Evolutionary conservation across 352 stramenopile genomes (phyloP).

Genomic region (Aphanomyces cochlioides): DNA sequence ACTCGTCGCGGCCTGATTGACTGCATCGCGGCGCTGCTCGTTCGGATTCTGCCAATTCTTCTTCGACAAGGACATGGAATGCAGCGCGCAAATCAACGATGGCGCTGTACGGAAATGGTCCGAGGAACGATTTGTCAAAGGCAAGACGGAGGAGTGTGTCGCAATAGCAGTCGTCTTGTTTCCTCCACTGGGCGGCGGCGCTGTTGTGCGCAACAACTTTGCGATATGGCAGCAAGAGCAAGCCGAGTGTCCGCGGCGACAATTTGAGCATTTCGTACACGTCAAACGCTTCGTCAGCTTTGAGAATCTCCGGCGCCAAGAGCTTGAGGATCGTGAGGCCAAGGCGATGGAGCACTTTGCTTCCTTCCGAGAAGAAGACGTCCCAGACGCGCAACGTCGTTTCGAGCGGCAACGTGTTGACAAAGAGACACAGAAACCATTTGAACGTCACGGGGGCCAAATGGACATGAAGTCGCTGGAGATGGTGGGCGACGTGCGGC

Average conservation of each 20-base stretch:
- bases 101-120: conserved; percentile 65
- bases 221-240: conserved; percentile 63
- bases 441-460: conserved; percentile 89
- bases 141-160: conserved; percentile 72
- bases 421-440: conserved; percentile 91
- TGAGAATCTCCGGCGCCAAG: conserved; percentile 59
- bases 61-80: conserved; percentile 57
- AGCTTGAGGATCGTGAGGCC: conserved; percentile 84
- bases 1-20: conserved; percentile 50
- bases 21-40: conserved; percentile 27
- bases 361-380: conserved; percentile 86
- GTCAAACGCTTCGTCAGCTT: conserved; percentile 67
- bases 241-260: conserved; percentile 52
- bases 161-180: conserved; percentile 58
- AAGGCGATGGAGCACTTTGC: conserved; percentile 82
- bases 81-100: conserved; percentile 67
- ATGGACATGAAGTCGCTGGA: conserved; percentile 70
- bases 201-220: background rate
- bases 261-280: conserved; percentile 84
- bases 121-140: conserved; percentile 81
- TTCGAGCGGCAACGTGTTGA: conserved; percentile 89
- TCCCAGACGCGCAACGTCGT: conserved; percentile 88
- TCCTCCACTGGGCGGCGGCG: conserved; percentile 13
- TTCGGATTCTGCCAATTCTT: conserved; percentile 37
- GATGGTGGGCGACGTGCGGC: conserved; percentile 59